Evolutionary conservation across 139 green algal genomes (phyloP).

Genomic region (Picochlorum sp.): DNA sequence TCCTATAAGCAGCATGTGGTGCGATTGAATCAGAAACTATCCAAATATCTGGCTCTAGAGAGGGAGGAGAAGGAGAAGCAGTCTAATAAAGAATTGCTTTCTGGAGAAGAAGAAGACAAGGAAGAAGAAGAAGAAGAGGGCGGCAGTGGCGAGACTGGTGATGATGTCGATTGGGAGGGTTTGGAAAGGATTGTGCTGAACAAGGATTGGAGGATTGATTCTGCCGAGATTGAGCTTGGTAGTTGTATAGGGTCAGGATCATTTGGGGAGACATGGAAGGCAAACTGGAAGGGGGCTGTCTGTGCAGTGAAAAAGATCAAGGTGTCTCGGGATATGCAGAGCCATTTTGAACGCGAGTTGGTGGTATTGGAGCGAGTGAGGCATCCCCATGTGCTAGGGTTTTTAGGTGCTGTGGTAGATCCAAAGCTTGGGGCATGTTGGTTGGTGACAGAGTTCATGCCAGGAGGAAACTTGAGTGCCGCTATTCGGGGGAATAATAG

Average conservation of each 20-base stretch:
- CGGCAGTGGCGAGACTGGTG: too few relatives aligned
- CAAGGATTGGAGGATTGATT: slow-evolving; percentile 29
- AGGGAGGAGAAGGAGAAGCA: neutral
- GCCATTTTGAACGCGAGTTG: slow-evolving; percentile 46
- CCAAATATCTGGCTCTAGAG: neutral
- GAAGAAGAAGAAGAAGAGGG: too few relatives aligned
- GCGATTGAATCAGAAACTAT: neutral
- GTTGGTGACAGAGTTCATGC: slow-evolving; percentile 75
- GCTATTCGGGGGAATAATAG: neutral
- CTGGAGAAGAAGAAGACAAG: neutral
- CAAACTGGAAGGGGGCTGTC: slow-evolving; percentile 54
- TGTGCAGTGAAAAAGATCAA: slow-evolving; percentile 48
- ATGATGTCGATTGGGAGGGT: neutral
- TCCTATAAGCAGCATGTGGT: slow-evolving; percentile 13
- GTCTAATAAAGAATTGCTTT: neutral
- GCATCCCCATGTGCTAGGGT: slow-evolving; percentile 66
- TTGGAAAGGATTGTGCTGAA: slow-evolving; percentile 8
- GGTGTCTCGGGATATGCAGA: neutral
- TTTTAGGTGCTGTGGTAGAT: slow-evolving; percentile 44
- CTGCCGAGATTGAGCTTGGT: slow-evolving; percentile 37
- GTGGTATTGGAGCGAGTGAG: slow-evolving; percentile 37
- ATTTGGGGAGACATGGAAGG: slow-evolving; percentile 68
- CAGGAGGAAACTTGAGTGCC: slow-evolving; percentile 50
- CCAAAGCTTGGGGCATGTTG: slow-evolving; percentile 43
- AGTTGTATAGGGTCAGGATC: slow-evolving; percentile 53